A percentile compares a stretch with the other conserved stretches of the same genome.
These are phyloP conservation scores for Pogostemon cablin DNA, from an alignment of 257 asterid genomes.

Conservation along the genomic window DNA sequence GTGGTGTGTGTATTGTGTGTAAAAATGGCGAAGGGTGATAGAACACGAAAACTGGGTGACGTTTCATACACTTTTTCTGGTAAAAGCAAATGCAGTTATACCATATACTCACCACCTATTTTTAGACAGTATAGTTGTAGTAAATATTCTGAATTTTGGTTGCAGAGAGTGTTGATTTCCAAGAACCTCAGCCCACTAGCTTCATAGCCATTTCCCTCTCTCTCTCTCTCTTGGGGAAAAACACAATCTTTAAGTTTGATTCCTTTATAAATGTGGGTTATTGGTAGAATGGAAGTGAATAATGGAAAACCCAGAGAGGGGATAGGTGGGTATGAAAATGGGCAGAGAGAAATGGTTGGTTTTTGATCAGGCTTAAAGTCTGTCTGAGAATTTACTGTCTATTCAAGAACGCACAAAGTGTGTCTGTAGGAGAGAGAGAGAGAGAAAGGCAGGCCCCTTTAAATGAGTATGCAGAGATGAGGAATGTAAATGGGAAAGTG, in stretches of 20 bases:
- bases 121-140: conserved; percentile 12
- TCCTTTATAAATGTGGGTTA: conserved; percentile 13
- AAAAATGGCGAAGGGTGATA: conserved; percentile 17
- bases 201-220: conserved; percentile 24
- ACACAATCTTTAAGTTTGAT: conserved; percentile 11
- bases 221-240: background rate
- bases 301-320: conserved; percentile 15
- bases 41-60: background rate
- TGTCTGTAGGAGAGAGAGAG: conserved; percentile 16
- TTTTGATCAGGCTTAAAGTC: conserved; percentile 27
- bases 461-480: conserved; percentile 1
- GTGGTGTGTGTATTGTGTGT: conserved; percentile 23
- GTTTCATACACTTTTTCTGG: conserved; percentile 2
- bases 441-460: background rate
- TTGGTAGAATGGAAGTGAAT: conserved; percentile 4
- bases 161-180: conserved; percentile 33
- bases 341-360: conserved; percentile 30
- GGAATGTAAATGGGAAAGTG: conserved; percentile 18
- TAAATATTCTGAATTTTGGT: conserved; percentile 23
- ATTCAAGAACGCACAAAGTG: conserved; percentile 8
- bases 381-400: conserved; percentile 19
- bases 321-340: conserved; percentile 19
- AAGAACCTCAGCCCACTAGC: conserved; percentile 12
- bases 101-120: conserved; percentile 19
- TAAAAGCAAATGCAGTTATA: conserved; percentile 1